Conservation (phyloP, 2,329 filamentous ascomycete species). For the Talaromyces rugulosus region DNA sequence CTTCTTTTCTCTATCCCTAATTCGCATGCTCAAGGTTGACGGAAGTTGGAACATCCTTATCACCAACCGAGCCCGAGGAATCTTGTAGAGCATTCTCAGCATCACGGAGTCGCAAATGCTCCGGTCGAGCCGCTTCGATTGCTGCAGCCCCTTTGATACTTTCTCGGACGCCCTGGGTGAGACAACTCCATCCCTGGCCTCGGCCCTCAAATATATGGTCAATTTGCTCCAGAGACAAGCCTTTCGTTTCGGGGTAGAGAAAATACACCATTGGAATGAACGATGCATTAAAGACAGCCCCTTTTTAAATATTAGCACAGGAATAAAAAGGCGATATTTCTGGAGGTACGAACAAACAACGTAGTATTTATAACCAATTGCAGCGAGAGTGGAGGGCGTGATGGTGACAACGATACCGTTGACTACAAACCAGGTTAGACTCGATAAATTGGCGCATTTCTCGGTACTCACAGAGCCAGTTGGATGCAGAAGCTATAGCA, state of each 20-base stretch:
- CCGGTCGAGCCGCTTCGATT: not conserved
- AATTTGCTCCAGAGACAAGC: constrained; percentile 42
- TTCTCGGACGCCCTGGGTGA: not conserved
- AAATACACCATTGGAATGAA: constrained; percentile 45
- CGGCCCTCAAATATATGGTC: constrained; percentile 69
- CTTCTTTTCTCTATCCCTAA: not conserved
- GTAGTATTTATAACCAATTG: constrained; percentile 29
- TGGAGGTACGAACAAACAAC: constrained; percentile 73
- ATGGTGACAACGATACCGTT: constrained; percentile 50
- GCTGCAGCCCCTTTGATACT: not conserved
- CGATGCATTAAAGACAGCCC: constrained; percentile 56
- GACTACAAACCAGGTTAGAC: not conserved
- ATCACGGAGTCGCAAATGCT: not conserved
- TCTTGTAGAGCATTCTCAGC: not conserved
- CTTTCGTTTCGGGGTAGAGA: constrained; percentile 42
- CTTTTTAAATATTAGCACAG: constrained; percentile 41
- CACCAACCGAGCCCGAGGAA: no score
- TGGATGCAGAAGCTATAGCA: constrained; percentile 46
- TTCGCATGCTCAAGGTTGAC: not conserved
- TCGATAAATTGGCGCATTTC: no score
- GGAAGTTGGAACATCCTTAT: not conserved
- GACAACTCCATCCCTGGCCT: not conserved
- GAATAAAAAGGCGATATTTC: constrained; percentile 70
- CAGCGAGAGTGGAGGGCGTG: constrained; percentile 69
- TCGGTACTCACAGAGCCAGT: constrained; percentile 41